These are phyloP conservation scores for Lanmaoa rubissima DNA, from an alignment of 768 basidiomycete species.

Conservation along the genomic window DNA sequence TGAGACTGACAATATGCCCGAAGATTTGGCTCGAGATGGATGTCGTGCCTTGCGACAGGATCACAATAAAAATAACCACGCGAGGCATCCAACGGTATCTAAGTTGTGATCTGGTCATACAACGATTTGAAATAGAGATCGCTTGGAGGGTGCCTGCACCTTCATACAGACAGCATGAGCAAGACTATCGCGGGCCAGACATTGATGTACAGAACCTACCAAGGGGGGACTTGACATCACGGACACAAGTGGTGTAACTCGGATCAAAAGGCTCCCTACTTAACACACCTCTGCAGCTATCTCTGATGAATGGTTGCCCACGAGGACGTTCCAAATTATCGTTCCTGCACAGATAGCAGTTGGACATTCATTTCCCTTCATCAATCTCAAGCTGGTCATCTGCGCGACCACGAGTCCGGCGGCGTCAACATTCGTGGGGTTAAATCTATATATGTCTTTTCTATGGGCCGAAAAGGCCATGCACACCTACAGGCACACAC, in stretches of 20 bases:
- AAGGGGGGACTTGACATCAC: constrained; percentile 4
- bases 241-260: not conserved
- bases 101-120: not conserved
- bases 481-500: not conserved
- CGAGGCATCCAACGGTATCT: not conserved
- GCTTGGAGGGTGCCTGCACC: not conserved
- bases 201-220: constrained; percentile 2
- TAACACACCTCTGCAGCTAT: not conserved
- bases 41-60: constrained; percentile 9
- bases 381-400: not conserved
- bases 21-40: not conserved
- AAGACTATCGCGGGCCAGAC: not conserved
- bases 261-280: not conserved
- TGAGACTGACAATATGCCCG: not conserved
- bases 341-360: not conserved
- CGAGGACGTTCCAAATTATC: not conserved
- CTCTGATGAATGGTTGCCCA: not conserved
- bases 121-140: not conserved
- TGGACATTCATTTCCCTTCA: not conserved
- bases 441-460: not conserved
- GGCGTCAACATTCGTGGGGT: not conserved
- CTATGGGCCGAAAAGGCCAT: not conserved
- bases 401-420: not conserved
- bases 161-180: not conserved
- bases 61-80: not conserved